Evolutionary conservation across 805 yeast genomes (phyloP), one percentile per base, ranked within the genome.

Genomic region (Metschnikowia kofuensis): DNA sequence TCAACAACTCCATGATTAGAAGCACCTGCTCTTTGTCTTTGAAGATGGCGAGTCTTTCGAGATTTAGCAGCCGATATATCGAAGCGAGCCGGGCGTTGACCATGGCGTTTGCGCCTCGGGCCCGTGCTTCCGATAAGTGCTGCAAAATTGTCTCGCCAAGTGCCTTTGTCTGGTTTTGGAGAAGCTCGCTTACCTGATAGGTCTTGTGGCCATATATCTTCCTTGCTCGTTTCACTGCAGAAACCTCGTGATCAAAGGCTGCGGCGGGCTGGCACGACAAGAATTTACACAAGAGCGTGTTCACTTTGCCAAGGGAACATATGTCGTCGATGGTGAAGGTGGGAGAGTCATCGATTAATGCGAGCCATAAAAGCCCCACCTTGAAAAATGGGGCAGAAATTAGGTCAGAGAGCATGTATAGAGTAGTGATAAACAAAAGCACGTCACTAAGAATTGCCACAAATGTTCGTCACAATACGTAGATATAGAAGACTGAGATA

Each of bases 31-130:
- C 46, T 15, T 42, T 40, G 35, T 51, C 51, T 21, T 40, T 47
- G 44, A 48, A 51, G 7, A 51, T 46, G 13, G 54, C 54, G 10
- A 51, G 46, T 31, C 54, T 30, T 38, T 51, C 54, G 48, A 48
- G 45, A 31, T 51, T 51, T 26, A 48, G 45, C 50, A 48, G 51
- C 10, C 54, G 49, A 14, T 44, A 44, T 21, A 51, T 42, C 12
- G 50, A 35, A 7, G 54, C 52, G 13, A 51, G 45, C 21, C 54
- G 34, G 29, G 49, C 48, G 16, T 42, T 46, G 15, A 51, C 54
- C 43, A 45, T 39, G 27, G 49, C 42, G 32, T 51, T 40, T 14
- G 54, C 40, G n/a, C 54, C 54, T 9, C 51, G 51, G 15, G 54
- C 51, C 13, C 54, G 45, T 4, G 49, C 54, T 35, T 51, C 49